Percentiles rank a stretch among this genome's conserved stretches.
Conservation (phyloP, 1,284 basidiomycete species). For the Malassezia cuniculi region DNA sequence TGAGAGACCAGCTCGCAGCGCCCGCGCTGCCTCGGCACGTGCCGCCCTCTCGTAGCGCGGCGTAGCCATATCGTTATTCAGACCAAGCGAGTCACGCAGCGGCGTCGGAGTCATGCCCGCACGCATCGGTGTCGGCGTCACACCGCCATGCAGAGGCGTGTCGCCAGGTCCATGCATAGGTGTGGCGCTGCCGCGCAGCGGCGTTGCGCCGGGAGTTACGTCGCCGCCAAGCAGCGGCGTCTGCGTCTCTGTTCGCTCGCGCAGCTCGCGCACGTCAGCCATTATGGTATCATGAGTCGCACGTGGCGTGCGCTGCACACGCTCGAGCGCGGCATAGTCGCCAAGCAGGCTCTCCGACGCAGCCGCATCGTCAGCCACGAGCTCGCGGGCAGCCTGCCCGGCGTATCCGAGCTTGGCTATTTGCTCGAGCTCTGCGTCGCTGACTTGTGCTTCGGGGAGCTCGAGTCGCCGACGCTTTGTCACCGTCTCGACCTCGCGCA, state of each 20-base stretch:
- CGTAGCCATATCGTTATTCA: conserved; percentile 52
- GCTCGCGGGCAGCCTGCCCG: conserved; percentile 69
- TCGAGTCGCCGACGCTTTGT: conserved; percentile 72
- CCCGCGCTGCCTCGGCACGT: conserved; percentile 32
- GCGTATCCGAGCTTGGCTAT: conserved; percentile 96
- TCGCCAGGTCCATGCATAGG: conserved; percentile 63
- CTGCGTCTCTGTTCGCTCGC: conserved; percentile 78
- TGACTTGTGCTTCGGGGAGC: conserved; percentile 81
- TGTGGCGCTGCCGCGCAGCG: conserved; percentile 78
- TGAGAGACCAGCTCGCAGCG: conserved; percentile 67
- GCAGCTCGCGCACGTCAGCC: conserved; percentile 83
- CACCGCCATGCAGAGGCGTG: conserved; percentile 61
- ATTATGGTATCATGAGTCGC: conserved; percentile 50
- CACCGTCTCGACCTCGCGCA: conserved; percentile 92
- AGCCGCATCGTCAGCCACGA: conserved; percentile 53
- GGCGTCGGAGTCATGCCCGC: conserved; percentile 63
- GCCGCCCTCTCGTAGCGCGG: conserved; percentile 23
- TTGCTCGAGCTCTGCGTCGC: conserved; percentile 88
- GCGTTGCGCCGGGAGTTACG: conserved; percentile 73
- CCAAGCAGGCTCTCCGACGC: conserved; percentile 75
- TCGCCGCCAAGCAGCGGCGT: conserved; percentile 92
- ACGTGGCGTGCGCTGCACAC: conserved; percentile 76
- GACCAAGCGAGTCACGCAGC: conserved; percentile 73
- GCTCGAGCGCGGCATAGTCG: conserved; percentile 78
- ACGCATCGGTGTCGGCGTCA: conserved; percentile 14